A percentile compares a stretch with the other conserved stretches of the same genome.
Evolutionary conservation across 495 filamentous ascomycete genomes (phyloP).

Genomic region (Tuber aestivum): DNA sequence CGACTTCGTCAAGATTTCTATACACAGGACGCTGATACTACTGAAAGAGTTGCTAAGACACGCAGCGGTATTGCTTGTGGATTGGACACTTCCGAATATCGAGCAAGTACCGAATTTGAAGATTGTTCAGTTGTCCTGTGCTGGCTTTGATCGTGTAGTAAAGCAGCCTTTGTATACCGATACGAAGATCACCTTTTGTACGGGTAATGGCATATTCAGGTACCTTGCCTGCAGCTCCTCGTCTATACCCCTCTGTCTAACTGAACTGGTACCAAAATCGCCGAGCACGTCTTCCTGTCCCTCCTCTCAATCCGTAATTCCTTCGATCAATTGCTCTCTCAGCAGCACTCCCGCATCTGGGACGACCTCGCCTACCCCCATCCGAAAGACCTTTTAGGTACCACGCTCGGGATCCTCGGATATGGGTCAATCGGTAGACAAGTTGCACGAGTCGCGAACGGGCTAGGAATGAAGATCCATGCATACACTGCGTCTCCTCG

Average conservation of each 20-base stretch:
- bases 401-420: conserved; percentile 67
- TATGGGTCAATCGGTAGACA: conserved; percentile 82
- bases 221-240: conserved; percentile 22
- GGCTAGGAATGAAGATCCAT: conserved; percentile 73
- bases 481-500: conserved; percentile 69
- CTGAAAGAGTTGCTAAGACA: conserved; percentile 52
- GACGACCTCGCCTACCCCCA: conserved; percentile 16
- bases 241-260: not conserved
- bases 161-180: conserved; percentile 59
- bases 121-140: conserved; percentile 67
- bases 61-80: conserved; percentile 61
- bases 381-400: conserved; percentile 50
- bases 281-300: conserved; percentile 50
- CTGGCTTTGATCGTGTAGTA: conserved; percentile 65
- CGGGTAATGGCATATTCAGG: conserved; percentile 70
- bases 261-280: conserved; percentile 58
- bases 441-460: conserved; percentile 60
- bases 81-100: conserved; percentile 51
- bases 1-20: not conserved
- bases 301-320: conserved; percentile 50
- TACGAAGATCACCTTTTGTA: conserved; percentile 60
- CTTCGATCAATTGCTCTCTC: conserved; percentile 36
- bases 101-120: conserved; percentile 55
- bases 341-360: conserved; percentile 49
- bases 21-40: not conserved